Base-by-base conservation (phyloP, 2,329 filamentous ascomycete genomes). In the Sporothrix humicola region DNA sequence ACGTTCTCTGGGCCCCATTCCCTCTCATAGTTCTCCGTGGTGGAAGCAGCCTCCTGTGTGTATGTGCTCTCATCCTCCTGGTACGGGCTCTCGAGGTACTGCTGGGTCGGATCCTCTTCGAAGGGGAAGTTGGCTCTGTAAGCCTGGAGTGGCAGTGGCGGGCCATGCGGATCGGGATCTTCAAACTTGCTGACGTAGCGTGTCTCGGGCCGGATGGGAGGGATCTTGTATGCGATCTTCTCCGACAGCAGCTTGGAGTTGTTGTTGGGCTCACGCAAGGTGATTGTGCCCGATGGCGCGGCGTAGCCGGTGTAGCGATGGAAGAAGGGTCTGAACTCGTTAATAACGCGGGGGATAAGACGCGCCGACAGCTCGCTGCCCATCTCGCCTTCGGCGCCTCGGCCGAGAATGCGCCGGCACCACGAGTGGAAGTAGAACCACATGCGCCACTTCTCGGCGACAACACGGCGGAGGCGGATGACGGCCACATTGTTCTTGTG, bases 281-380 rank as follows among this genome's bases (percentile, higher is more conserved):
- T 50, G 10, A 88, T 79, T n/a, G 78, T 72, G 0, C 86, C 86
- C 0, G 79, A 80, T 0, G 77, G 75, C 0, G 80, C 83, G 46
- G 75, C 77, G 75, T 86, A 85, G 42, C 72, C 68, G 10, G 83
- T 75, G 2, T 76, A 75, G 26, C 80, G 79, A 0, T 83, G 83
- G 8, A 88, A 72, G 73, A 87, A 86, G 56, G 82, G 81, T 13
- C 78, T 78, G 80, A 87, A 88, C 77, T 87, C 85, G 65, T 81
- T 78, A n/a, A 88, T 76, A 44, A 85, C 77, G 8, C 80, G 77
- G 0, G 86, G 87, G 2, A 87, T 76, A 0, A 46, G 37, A n/a
- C 69, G 68, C 3, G 69, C 74, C 56, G 37, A 73, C 0, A 78
- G 12, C 31, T 73, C 74, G 46, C 76, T 73, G 54, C 13, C 13